phyloP scores from a whole-genome alignment of 257 asterid species.

The Fraxinus cuspidata region DNA sequence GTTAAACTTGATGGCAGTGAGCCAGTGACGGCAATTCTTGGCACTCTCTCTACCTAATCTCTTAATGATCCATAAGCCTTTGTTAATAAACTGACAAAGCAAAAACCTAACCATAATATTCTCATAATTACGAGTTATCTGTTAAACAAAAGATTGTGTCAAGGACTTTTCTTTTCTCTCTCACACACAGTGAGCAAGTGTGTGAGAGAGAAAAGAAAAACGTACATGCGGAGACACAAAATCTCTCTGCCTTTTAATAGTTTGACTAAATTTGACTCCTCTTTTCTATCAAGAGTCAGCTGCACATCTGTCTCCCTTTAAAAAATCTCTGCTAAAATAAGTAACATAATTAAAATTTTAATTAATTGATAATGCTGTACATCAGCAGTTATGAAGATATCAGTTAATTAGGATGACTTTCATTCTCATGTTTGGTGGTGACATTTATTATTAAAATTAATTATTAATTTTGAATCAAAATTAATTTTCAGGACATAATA shows the following conservation, averaged over 20 bases:
- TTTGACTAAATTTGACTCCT: conserved; percentile 60
- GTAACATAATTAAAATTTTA: too few relatives aligned
- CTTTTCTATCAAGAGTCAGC: conserved; percentile 58
- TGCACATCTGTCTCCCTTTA: conserved; percentile 30
- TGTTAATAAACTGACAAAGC: not conserved
- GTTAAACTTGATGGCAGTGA: not conserved
- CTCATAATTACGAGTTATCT: conserved; percentile 38
- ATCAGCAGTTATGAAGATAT: too few relatives aligned
- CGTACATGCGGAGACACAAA: conserved; percentile 52
- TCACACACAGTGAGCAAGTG: not conserved
- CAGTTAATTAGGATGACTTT: too few relatives aligned
- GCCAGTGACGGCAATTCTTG: not conserved
- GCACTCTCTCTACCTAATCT: not conserved
- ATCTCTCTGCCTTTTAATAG: conserved; percentile 39
- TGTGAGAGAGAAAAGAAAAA: not conserved
- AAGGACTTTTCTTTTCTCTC: not conserved
- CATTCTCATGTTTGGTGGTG: too few relatives aligned
- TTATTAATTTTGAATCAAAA: too few relatives aligned
- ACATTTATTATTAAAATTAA: too few relatives aligned
- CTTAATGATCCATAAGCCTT: not conserved
- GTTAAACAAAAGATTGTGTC: not conserved
- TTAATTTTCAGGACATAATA: too few relatives aligned
- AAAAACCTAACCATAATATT: conserved; percentile 30
- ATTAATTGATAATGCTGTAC: too few relatives aligned
- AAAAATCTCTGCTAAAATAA: conserved; percentile 32